Base-by-base conservation (phyloP, 768 basidiomycete species). In the Tylopilus intermedius region DNA sequence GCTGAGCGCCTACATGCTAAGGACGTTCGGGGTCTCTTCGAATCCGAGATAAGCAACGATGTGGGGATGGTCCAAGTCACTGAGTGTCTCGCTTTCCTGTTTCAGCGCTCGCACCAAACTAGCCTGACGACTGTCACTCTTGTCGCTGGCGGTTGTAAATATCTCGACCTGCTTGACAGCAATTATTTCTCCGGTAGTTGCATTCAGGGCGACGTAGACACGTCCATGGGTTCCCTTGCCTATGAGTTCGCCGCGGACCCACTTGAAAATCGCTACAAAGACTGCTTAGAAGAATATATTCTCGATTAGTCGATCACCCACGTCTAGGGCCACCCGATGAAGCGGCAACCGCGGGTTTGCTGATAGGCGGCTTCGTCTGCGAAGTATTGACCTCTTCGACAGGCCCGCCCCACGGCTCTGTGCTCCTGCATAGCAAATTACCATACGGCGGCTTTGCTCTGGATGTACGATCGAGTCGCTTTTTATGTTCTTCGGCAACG, bases 111-210 rank as follows among this genome's bases (percentile, higher is more conserved):
- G 88, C 54, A 99, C 90, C 56, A 94, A 85, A 29, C 81, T 82
- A 49, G 80, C 74, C 61, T 95, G 94, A 32, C 94, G 81, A 15
- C 81, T 78, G 69, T 98, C 94, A 58, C 83, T 88, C 69, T 88
- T 90, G 72, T 99, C 96, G 62, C 89, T 92, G n/a, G 84, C 83
- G 8, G 93, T 94, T 47, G 83, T 82, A 2, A 95, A 95, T 53
- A 94, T 81, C 68, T 98, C 96, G 44, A 99, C 96, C 71, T 98
- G 96, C 71, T 99, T 99, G 58, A 99, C 96, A 15, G 96, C 96
- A 62, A 98, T 94, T 90, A 97, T 95, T 71, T 98, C 94, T 52
- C 94, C 94, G 0, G 94, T 95, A 3, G 91, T 94, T 32, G 90
- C 92, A 67, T 98, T 98, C 53, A 98, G 75, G 15, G 92, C 96